Base-by-base conservation (phyloP, 805 yeast species). In the Yueomyces sinensis region DNA sequence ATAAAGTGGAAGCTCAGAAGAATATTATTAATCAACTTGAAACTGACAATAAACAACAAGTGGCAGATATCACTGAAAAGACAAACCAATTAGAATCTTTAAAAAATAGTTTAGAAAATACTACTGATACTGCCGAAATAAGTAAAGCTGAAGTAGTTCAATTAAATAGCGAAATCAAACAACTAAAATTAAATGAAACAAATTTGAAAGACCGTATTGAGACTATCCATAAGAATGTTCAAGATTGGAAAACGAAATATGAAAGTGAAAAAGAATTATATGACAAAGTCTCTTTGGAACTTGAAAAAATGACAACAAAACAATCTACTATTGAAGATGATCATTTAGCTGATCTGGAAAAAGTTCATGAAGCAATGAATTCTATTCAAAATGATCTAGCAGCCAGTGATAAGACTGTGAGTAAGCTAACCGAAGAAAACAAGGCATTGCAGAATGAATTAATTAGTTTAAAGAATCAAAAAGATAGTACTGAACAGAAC, bases 141-240 rank as follows among this genome's bases (percentile, higher is more conserved):
- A 45, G 61, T 5, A 52, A 57, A n/a, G 62, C 66, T 17, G 52
- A 66, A 23, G 59, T 58, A 3, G 40, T 43, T 1, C 52, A 58
- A 27, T 54, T 66, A 33, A 47, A 49, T 20, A 37, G 44, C 9
- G 56, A 59, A 17, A 29, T 64, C 1, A 48, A 49, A n/a, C 52
- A 55, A 4, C 32, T 65, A 9, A 57, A 54, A 32, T 58, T 52
- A 22, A n/a, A 40, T 2, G 47, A 49, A 17, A 16, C 40, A 32
- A 37, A 34, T 13, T 19, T 52, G 38, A 37, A 50, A 46, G 27
- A 66, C 50, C 44, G 44, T 35, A 30, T 65, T 49, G 40, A 42
- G 51, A 36, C 51, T 44, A 31, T 52, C 48, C 62, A 58, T 24
- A 42, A 44, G 4, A 54, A 49, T 32, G 33, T 62, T 3, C 39